These are phyloP conservation scores for Tetrahymena elliotti DNA, from an alignment of 73 alveolate genomes.

Conservation along the genomic window DNA sequence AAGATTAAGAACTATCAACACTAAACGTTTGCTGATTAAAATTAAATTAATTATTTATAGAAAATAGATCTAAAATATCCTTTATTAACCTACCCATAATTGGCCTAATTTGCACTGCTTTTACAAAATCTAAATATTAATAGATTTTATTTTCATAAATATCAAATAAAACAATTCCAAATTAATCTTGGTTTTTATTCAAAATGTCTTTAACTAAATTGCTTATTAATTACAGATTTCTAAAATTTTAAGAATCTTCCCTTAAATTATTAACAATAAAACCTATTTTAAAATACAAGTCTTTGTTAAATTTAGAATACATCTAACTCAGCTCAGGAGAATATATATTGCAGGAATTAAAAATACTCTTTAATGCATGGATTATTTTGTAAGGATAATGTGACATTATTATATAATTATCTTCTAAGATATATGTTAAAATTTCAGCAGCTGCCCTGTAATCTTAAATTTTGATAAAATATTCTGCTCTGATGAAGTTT, in stretches of 20 bases:
- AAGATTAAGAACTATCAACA: too few relatives aligned
- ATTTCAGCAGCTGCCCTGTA: neutral
- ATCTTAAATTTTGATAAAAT: neutral
- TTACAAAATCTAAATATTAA: neutral
- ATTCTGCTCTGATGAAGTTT: neutral
- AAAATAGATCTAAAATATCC: neutral
- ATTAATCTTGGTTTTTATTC: neutral
- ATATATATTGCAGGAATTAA: neutral
- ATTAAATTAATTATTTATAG: neutral
- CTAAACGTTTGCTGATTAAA: neutral
- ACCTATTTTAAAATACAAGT: neutral
- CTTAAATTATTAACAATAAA: neutral
- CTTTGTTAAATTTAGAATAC: neutral
- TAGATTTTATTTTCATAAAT: neutral
- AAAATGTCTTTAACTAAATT: neutral
- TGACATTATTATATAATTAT: neutral
- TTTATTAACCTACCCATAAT: neutral
- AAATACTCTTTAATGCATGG: neutral
- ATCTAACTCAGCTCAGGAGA: neutral
- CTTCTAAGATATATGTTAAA: neutral
- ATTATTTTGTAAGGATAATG: neutral
- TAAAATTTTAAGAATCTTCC: neutral
- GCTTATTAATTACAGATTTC: neutral
- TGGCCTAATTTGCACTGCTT: neutral
- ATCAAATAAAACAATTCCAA: neutral